A percentile compares a stretch with the other conserved stretches of the same genome.
These are phyloP conservation scores for Grammothele lineata DNA, from an alignment of 768 basidiomycete species.

Conservation along the genomic window DNA sequence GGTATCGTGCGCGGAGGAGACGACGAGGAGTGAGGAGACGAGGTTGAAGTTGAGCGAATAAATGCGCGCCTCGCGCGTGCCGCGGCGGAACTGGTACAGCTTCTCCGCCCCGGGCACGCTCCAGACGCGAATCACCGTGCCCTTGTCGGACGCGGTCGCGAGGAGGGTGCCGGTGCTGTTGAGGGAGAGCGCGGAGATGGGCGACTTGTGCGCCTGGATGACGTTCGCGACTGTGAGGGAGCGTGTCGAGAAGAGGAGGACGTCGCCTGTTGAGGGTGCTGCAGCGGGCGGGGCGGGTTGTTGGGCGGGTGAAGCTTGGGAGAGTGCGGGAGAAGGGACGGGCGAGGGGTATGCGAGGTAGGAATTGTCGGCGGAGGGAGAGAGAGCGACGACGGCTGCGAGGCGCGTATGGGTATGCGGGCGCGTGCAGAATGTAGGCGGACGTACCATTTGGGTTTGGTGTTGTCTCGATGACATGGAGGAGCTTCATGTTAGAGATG, in stretches of 20 bases:
- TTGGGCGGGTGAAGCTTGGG: conserved; percentile 33
- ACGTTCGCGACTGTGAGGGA: conserved; percentile 91
- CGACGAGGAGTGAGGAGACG: conserved; percentile 78
- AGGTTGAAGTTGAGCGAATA: conserved; percentile 85
- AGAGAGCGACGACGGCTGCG: conserved; percentile 89
- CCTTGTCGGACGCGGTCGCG: conserved; percentile 91
- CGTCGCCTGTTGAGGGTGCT: conserved; percentile 65
- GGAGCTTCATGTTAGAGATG: conserved; percentile 95
- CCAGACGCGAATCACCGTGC: conserved; percentile 96
- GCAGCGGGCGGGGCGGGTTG: conserved; percentile 30
- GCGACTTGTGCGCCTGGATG: conserved; percentile 94
- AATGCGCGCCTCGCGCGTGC: conserved; percentile 82
- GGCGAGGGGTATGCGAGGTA: conserved; percentile 97
- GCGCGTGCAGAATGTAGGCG: background rate
- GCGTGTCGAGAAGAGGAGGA: conserved; percentile 91
- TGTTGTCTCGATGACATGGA: conserved; percentile 96
- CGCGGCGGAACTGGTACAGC: conserved; percentile 91
- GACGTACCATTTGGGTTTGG: conserved; percentile 87
- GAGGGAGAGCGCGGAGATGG: conserved; percentile 83
- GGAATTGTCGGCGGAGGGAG: conserved; percentile 88
- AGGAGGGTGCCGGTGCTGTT: conserved; percentile 86
- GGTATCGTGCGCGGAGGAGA: conserved; percentile 89
- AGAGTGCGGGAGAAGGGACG: conserved; percentile 73
- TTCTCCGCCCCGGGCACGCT: conserved; percentile 88
- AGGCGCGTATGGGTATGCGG: conserved; percentile 1